Percentiles rank a stretch among this genome's conserved stretches.
Conservation (phyloP, 768 basidiomycete genomes). For the Phlebiopsis gigantea region DNA sequence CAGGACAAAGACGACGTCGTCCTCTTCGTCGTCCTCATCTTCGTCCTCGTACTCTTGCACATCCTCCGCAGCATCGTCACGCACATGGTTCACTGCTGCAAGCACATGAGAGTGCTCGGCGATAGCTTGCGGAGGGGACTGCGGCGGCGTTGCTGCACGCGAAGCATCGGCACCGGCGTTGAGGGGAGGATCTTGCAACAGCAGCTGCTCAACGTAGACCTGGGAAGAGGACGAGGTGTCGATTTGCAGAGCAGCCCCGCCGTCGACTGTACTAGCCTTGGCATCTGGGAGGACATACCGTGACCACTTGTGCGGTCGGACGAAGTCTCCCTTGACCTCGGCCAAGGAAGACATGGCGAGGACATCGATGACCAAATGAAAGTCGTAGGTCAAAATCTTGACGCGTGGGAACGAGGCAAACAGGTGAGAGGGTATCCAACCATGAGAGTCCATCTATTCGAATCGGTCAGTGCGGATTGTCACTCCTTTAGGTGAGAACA, state of each 20-base stretch:
- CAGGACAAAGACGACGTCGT: slow-evolving; percentile 72
- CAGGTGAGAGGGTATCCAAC: slow-evolving; percentile 80
- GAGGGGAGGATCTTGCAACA: background rate
- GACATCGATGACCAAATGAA: slow-evolving; percentile 62
- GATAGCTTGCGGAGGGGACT: background rate
- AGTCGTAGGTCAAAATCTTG: slow-evolving; percentile 53
- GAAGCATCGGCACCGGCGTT: background rate
- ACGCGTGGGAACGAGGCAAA: slow-evolving; percentile 89
- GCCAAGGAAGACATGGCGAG: slow-evolving; percentile 60
- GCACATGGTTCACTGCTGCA: background rate
- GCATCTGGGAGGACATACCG: slow-evolving; percentile 62
- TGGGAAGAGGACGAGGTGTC: slow-evolving; percentile 11
- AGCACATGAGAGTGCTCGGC: background rate
- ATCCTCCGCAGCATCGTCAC: background rate
- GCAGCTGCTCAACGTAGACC: background rate
- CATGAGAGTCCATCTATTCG: slow-evolving; percentile 78
- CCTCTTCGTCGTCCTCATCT: slow-evolving; percentile 64
- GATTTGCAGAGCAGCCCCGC: background rate
- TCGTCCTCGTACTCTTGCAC: slow-evolving; percentile 28
- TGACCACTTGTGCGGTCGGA: slow-evolving; percentile 66
- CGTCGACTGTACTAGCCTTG: slow-evolving; percentile 37
- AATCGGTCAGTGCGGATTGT: slow-evolving; percentile 3
- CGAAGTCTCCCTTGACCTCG: slow-evolving; percentile 64
- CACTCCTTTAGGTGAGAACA: slow-evolving; percentile 2
- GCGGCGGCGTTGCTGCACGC: background rate